phyloP scores from a whole-genome alignment of 352 stramenopile species.

The Phytophthora megakarya region DNA sequence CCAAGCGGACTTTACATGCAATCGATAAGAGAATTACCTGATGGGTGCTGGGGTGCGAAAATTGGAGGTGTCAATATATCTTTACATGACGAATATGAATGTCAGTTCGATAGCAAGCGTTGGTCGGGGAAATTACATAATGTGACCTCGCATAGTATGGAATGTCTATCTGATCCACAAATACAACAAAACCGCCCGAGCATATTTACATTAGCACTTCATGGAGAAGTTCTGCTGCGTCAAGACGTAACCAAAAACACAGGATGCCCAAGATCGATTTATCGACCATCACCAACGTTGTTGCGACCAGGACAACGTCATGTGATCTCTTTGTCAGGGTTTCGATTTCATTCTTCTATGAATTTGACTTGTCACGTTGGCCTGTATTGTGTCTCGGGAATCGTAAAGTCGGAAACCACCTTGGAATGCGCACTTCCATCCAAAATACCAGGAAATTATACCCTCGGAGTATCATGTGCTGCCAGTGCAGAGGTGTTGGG shows the following conservation, averaged over 20 bases:
- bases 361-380: constrained; percentile 33
- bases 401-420: constrained; percentile 30
- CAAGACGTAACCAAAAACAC: constrained; percentile 15
- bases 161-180: constrained; percentile 18
- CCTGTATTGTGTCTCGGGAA: background rate
- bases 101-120: constrained; percentile 27
- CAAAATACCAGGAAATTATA: constrained; percentile 45
- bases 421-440: constrained; percentile 35
- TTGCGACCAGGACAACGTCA: constrained; percentile 25
- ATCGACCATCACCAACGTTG: constrained; percentile 8
- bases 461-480: constrained; percentile 34
- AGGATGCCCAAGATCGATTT: constrained; percentile 29
- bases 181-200: constrained; percentile 1
- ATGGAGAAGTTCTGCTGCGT: constrained; percentile 21
- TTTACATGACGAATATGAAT: constrained; percentile 30
- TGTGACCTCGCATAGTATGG: constrained; percentile 18
- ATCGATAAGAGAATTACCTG: constrained; percentile 5
- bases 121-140: constrained; percentile 16
- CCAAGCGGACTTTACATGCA: constrained; percentile 13
- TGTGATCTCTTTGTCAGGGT: constrained; percentile 31
- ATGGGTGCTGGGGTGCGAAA: constrained; percentile 15
- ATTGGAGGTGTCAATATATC: constrained; percentile 23
- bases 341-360: constrained; percentile 37
- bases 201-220: constrained; percentile 17
- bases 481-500: constrained; percentile 3